phyloP scores from a whole-genome alignment of 441 rosid species.

The Sinapis alba region DNA sequence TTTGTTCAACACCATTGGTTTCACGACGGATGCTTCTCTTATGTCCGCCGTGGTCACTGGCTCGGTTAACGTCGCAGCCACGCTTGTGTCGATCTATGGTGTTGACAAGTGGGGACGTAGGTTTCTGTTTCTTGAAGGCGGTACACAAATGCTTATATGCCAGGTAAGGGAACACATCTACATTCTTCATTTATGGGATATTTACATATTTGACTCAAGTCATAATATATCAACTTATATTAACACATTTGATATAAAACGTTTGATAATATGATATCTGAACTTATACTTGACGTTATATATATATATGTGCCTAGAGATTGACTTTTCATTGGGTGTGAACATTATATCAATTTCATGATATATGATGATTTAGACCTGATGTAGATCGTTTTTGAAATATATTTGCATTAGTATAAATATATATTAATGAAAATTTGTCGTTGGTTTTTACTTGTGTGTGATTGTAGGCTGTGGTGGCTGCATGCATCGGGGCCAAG shows the following conservation, averaged over 20 bases:
- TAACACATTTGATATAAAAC: not conserved
- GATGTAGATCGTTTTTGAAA: not conserved
- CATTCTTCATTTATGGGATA: not conserved
- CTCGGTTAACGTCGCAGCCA: conserved; percentile 38
- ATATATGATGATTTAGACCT: not conserved
- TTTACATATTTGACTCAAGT: not conserved
- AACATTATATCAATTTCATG: not conserved
- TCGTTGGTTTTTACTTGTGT: not conserved
- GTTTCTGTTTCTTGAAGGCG: conserved; percentile 47
- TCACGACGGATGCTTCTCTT: conserved; percentile 49
- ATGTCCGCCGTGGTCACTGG: conserved; percentile 55
- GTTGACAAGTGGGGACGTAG: conserved; percentile 53
- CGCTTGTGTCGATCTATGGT: conserved; percentile 49
- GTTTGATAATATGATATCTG: not conserved
- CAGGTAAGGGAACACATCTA: conserved; percentile 32
- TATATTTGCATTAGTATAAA: not conserved
- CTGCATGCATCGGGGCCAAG: conserved; percentile 53
- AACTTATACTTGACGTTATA: not conserved
- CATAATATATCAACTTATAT: not conserved
- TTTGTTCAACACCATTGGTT: conserved; percentile 51
- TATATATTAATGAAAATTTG: not conserved
- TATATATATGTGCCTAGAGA: not conserved
- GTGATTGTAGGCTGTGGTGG: conserved; percentile 43
- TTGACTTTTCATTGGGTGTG: not conserved
- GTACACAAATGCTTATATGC: conserved; percentile 53